Percentiles rank a stretch among this genome's conserved stretches.
Conservation (phyloP, 2,329 filamentous ascomycete species). For the Nemania diffusa region DNA sequence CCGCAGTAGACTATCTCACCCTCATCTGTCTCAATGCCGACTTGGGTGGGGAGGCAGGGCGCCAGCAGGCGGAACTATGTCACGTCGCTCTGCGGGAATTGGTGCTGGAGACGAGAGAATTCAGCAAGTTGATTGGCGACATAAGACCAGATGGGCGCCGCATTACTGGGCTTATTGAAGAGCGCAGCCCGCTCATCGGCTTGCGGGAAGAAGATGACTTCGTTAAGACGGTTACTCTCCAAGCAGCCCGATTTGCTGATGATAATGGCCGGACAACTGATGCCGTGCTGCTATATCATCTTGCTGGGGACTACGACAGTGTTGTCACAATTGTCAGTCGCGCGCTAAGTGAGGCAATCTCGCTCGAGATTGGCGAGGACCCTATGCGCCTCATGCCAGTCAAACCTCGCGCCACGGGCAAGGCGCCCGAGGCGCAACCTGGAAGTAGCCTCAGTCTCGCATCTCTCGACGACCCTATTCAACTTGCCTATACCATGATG, state of each 20-base stretch:
- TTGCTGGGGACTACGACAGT: conserved; percentile 94
- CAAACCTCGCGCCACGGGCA: conserved; percentile 70
- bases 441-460: conserved; percentile 70
- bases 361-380: conserved; percentile 85
- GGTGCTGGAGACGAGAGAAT: conserved; percentile 95
- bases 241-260: conserved; percentile 91
- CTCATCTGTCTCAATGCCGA: conserved; percentile 93
- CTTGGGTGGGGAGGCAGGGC: conserved; percentile 76
- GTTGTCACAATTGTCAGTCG: conserved; percentile 92
- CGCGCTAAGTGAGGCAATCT: conserved; percentile 87
- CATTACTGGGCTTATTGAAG: conserved; percentile 87
- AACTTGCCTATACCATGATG: conserved; percentile 71
- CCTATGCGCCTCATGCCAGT: conserved; percentile 81
- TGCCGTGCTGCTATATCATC: conserved; percentile 91
- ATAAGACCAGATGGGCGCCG: conserved; percentile 86
- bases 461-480: conserved; percentile 68
- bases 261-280: conserved; percentile 94
- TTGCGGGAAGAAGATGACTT: conserved; percentile 84
- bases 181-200: conserved; percentile 82
- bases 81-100: conserved; percentile 94
- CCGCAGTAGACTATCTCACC: conserved; percentile 91
- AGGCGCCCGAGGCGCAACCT: conserved; percentile 54
- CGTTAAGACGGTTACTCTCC: conserved; percentile 88
- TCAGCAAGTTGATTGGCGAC: conserved; percentile 92
- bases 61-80: conserved; percentile 82